Conservation (phyloP, 1,139 yeast genomes). For the Pichia sp. region DNA sequence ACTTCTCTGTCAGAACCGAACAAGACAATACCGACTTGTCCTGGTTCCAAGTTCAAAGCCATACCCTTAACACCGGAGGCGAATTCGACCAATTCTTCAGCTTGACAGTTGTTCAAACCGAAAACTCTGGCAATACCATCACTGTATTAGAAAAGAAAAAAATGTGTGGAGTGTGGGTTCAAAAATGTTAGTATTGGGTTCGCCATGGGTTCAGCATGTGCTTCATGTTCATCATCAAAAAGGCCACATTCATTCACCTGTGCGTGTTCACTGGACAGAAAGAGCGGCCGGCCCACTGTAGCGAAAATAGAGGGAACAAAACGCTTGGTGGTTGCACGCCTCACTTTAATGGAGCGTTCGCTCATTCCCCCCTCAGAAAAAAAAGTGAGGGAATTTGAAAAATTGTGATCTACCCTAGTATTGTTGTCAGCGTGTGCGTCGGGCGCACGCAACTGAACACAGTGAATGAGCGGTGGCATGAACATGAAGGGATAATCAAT, state of each 20-base stretch:
- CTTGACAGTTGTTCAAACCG: conserved; percentile 99
- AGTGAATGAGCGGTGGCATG: no score
- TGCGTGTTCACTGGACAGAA: no score
- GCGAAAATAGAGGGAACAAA: no score
- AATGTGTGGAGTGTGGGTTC: conserved; percentile 1
- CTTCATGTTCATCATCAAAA: no score
- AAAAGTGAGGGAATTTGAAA: conserved; percentile 1
- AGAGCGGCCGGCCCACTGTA: no score
- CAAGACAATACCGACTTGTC: conserved; percentile 99
- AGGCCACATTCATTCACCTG: no score
- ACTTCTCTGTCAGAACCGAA: conserved; percentile 99
- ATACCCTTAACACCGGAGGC: conserved; percentile 99
- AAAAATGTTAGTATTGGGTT: not conserved
- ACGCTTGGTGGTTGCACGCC: not conserved
- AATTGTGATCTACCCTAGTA: not conserved
- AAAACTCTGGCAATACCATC: conserved; percentile 99
- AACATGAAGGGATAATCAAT: no score
- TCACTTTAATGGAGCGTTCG: not conserved
- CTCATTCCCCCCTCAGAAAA: not conserved
- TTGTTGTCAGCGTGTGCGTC: no score
- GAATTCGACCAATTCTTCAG: conserved; percentile 99
- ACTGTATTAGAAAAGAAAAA: conserved; percentile 39
- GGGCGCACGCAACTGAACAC: no score
- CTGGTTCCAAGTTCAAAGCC: conserved; percentile 99
- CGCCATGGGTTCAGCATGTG: no score